A percentile compares a stretch with the other conserved stretches of the same genome.
phyloP scores from a whole-genome alignment of 2,329 filamentous ascomycete species.

The Aspergillus neoniger region DNA sequence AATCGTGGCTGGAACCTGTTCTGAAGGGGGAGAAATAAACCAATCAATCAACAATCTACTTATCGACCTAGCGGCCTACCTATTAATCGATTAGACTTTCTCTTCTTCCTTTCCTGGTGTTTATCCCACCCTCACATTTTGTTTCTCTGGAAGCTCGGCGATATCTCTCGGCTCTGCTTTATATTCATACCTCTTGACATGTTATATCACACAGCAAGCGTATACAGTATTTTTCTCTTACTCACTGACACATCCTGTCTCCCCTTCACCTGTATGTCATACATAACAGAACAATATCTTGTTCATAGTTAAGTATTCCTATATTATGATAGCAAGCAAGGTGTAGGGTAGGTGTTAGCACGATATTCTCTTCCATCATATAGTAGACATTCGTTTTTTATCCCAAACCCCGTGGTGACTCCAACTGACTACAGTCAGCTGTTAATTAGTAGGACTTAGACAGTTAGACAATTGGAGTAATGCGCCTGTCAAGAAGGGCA shows the following conservation, averaged over 20 bases:
- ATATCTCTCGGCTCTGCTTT: not conserved
- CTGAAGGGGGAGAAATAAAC: constrained; percentile 28
- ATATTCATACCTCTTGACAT: not conserved
- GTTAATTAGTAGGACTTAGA: too few relatives aligned
- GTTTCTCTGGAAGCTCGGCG: not conserved
- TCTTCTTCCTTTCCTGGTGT: not conserved
- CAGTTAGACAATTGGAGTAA: too few relatives aligned
- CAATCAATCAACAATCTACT: not conserved
- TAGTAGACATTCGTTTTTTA: too few relatives aligned
- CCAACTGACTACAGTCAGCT: too few relatives aligned
- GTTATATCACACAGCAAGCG: not conserved
- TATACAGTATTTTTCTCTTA: constrained; percentile 3
- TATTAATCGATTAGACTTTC: not conserved
- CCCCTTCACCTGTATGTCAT: constrained; percentile 7
- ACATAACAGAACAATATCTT: not conserved
- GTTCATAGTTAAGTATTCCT: not conserved
- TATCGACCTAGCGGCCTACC: not conserved
- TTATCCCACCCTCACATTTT: not conserved
- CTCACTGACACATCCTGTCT: not conserved
- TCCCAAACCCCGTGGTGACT: accelerated
- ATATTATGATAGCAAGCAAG: not conserved
- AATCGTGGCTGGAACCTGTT: constrained; percentile 48
- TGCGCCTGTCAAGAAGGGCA: too few relatives aligned
- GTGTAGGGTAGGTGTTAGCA: not conserved
- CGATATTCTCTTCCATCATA: too few relatives aligned